phyloP scores from a whole-genome alignment of 2,329 filamentous ascomycete genomes.

The Colletotrichum karsti region DNA sequence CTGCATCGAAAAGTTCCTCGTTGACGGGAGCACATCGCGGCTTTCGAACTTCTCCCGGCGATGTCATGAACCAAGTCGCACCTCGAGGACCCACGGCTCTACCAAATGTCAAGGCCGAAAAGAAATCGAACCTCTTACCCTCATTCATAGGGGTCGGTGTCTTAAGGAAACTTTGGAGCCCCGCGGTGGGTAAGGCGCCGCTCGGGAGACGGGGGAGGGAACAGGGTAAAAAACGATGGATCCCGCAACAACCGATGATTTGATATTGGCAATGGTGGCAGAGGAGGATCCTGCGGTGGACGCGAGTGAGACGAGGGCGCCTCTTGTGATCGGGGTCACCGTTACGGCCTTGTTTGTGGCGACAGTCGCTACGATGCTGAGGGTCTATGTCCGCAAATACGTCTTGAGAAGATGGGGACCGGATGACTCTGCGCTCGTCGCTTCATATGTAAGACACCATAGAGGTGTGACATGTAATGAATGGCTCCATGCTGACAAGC shows the following conservation, averaged over 20 bases:
- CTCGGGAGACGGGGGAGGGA: background rate
- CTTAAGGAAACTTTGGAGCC: background rate
- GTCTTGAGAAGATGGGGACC: constrained; percentile 11
- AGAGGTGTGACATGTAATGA: accelerated
- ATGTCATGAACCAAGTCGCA: no score
- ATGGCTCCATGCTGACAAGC: background rate
- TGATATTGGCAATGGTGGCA: no score
- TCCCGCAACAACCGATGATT: background rate
- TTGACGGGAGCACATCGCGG: no score
- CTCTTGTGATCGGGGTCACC: constrained; percentile 11
- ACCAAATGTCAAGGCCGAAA: no score
- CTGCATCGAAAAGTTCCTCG: no score
- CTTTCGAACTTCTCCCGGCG: no score
- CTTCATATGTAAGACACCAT: background rate
- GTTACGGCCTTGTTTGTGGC: background rate
- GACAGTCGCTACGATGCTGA: background rate
- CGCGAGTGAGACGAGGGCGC: background rate
- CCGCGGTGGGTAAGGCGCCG: background rate
- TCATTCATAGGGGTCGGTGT: background rate
- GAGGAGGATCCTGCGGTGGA: background rate
- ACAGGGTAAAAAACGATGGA: background rate
- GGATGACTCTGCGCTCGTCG: constrained; percentile 5
- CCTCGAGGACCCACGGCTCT: no score
- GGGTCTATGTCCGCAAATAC: constrained; percentile 6
- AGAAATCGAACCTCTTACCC: no score